Base-by-base conservation (phyloP, 2,329 filamentous ascomycete genomes). In the Xylariaceae sp. region DNA sequence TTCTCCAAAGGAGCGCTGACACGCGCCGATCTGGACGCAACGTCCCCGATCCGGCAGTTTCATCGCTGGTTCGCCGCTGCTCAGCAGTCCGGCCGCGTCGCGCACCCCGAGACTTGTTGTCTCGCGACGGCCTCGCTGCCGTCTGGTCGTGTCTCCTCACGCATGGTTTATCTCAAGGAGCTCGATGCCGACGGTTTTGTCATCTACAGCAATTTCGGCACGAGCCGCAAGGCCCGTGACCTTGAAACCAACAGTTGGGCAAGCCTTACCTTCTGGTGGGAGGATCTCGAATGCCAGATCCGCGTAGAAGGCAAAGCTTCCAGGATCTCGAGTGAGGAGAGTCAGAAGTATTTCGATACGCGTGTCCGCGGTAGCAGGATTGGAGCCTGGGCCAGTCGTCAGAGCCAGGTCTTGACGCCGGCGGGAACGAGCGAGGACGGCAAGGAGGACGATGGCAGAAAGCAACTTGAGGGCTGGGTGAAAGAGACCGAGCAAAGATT, bases 141-240 rank as follows among this genome's bases (percentile, higher is more conserved):
- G 1, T 89, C 86, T 0, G 94, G 94, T 62, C 87, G 89, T 51
- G 89, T 97, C 17, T 91, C 86, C 51, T 87, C 90, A 2, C 90
- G 94, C 60, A 82, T 91, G 67, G 91, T 99, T 44, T 99, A 97
- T 76, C 82, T 99, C 66, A 99, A 99, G 76, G 94, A 97, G 78
- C 85, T 97, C 23, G 92, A 97, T 74, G 75, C 79, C 56, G 68
- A 74, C 4, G 92, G 92, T 13, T 99, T 95, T 75, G 91, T 97
- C 49, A 81, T 99, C 53, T 99, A 97, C 80, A 89, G 85, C 70
- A 99, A 99, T 75, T 93, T 92, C 78, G 92, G 85, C 61, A 94
- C 89, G 0, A 90, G 86, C 60, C 77, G 81, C 69, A 85, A 88
- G 77, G 83, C 86, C 0, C 70, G 76, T 53, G 90, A 96, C 72